Conservation (phyloP, 345 rosid species). For the Jatropha curcas region DNA sequence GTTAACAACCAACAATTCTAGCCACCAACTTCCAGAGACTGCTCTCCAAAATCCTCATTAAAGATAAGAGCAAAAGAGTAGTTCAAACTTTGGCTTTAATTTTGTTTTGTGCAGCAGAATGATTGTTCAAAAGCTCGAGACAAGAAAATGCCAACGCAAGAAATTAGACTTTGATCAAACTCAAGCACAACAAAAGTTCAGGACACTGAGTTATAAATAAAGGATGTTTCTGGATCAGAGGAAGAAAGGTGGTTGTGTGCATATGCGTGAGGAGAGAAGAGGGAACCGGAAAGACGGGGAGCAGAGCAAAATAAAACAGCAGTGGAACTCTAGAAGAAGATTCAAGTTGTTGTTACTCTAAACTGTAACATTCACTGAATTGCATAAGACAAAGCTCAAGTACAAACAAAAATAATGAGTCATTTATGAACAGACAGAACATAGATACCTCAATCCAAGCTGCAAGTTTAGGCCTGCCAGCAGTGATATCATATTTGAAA, state of each 20-base stretch:
- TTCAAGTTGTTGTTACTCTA: background rate
- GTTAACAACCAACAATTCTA: background rate
- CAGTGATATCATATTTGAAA: slow-evolving; percentile 56
- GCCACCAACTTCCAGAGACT: background rate
- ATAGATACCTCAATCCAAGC: slow-evolving; percentile 75
- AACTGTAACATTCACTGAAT: background rate
- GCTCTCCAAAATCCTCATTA: background rate
- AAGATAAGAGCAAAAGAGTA: background rate
- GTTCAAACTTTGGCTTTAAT: background rate
- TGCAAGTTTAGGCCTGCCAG: slow-evolving; percentile 70
- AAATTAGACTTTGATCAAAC: background rate
- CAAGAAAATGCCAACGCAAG: background rate
- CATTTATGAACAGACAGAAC: background rate
- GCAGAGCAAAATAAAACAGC: background rate
- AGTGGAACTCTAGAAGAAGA: background rate
- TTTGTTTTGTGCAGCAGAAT: background rate
- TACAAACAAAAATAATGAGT: background rate
- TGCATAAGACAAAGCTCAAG: background rate
- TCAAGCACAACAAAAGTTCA: background rate
- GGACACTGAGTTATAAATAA: background rate
- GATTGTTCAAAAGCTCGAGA: background rate
- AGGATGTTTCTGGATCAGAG: background rate
- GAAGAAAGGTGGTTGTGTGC: background rate
- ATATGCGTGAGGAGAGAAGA: too few species aligned
- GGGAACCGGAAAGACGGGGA: too few species aligned